Evolutionary conservation across 2,329 filamentous ascomycete genomes (phyloP), one percentile per base, ranked within the genome.

Genomic region (Hypoxylon sp.): DNA sequence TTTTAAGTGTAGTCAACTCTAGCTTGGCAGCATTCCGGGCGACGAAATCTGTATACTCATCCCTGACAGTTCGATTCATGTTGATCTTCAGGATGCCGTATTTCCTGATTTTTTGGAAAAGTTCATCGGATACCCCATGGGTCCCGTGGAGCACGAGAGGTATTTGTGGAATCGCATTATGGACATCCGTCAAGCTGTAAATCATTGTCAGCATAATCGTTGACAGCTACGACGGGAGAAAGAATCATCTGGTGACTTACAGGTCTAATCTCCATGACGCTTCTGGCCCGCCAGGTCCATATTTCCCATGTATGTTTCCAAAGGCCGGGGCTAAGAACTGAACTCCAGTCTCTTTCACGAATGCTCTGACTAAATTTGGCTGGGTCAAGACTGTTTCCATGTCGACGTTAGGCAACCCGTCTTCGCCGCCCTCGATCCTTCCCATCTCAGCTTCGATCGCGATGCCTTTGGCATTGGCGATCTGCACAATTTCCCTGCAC

Each of bases 261-360:
- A 56, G 53, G 24, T 15, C 15, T 10, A 56, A 32, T 32, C 39
- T 44, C 53, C 53, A 56, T 19, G 53, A 56, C 24, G 53, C 53
- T 32, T 46, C 32, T 31, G 56, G 56, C 5, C 77, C n/a, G 81
- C 76, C 2, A 88, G 79, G 2, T 81, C 91, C 91, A 78, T 93
- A 93, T 72, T 89, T 87, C 5, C 91, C 91, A 79, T 93, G 91
- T 48, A 93, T 89, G 74, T 93, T 93, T 2, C 91, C 91, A 80
- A 93, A 92, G 0, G 90, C 90, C 0, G 91, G 92, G 2, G 92
- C 92, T 13, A 94, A 81, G 81, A 90, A 91, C 74, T 51, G 24
- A 17, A 48, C 19, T 5, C 54, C 54, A 2, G 39, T 48, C 11
- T 19, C 44, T 93, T n/a, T 13, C 15, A 57, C 42, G 17, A 47